These are phyloP conservation scores for Dalbergia oliveri DNA, from an alignment of 306 rosid genomes.

Conservation along the genomic window DNA sequence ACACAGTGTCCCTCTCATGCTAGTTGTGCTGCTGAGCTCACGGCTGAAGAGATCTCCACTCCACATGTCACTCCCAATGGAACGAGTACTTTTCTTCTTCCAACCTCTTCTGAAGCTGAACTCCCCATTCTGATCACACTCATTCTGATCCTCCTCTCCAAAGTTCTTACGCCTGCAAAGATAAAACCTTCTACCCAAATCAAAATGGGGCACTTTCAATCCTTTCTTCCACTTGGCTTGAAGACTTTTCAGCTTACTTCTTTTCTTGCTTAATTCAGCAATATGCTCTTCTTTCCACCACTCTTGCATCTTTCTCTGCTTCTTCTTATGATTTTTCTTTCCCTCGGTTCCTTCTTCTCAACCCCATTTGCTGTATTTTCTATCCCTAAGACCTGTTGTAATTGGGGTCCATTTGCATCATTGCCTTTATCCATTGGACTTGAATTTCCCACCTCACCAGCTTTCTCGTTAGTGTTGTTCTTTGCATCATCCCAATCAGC, in stretches of 20 bases:
- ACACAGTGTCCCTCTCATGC: constrained; percentile 94
- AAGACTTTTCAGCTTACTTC: constrained; percentile 59
- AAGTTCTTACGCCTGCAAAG: constrained; percentile 57
- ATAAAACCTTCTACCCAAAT: constrained; percentile 69
- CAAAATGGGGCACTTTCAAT: constrained; percentile 80
- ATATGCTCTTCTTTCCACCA: constrained; percentile 99
- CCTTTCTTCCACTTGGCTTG: constrained; percentile 74
- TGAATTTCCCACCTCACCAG: constrained; percentile 50
- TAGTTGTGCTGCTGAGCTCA: constrained; percentile 97
- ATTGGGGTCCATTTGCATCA: constrained; percentile 55
- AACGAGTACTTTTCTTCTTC: constrained; percentile 72
- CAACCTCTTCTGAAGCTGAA: constrained; percentile 93
- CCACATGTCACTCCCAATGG: constrained; percentile 81
- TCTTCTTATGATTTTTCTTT: constrained; percentile 70
- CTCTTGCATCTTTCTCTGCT: constrained; percentile 88
- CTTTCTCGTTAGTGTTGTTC: constrained; percentile 63
- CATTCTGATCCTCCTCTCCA: constrained; percentile 55
- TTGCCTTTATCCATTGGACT: constrained; percentile 60
- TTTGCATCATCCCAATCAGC: constrained; percentile 86
- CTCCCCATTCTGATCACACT: constrained; percentile 72
- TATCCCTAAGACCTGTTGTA: constrained; percentile 51
- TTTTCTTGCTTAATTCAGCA: constrained; percentile 83
- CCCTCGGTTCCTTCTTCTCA: constrained; percentile 58
- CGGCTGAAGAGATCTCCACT: constrained; percentile 93
- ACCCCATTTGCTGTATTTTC: constrained; percentile 49